Conservation (phyloP, 768 basidiomycete species). For the Porphyrellus cyaneotinctus region DNA sequence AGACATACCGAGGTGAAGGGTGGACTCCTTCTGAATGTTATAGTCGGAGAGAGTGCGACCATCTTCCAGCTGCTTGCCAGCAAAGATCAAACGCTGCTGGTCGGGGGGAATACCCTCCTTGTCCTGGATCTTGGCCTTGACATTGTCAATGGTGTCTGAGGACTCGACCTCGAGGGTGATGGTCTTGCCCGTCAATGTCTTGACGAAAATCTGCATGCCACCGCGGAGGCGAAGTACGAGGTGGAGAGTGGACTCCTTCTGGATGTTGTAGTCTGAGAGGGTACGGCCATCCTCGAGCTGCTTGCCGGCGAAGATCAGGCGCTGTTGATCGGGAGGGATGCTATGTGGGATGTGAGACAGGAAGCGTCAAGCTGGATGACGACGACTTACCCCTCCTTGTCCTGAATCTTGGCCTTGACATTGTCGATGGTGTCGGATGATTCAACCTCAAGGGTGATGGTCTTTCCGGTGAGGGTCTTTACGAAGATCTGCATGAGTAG, state of each 20-base stretch:
- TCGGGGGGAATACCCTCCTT: constrained; percentile 89
- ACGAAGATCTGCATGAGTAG: constrained; percentile 62
- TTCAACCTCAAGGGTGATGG: constrained; percentile 44
- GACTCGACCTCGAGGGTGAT: constrained; percentile 90
- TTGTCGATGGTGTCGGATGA: constrained; percentile 28
- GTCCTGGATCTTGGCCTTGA: constrained; percentile 90
- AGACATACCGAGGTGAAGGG: constrained; percentile 44
- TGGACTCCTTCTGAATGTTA: constrained; percentile 88
- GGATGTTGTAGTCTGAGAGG: constrained; percentile 86
- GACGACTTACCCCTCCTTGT: constrained; percentile 53
- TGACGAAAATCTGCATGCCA: constrained; percentile 83
- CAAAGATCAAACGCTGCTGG: constrained; percentile 88
- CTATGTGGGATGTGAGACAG: constrained; percentile 22
- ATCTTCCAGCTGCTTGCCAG: constrained; percentile 90
- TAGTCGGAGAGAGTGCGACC: constrained; percentile 89
- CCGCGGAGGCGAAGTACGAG: constrained; percentile 86
- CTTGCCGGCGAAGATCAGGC: constrained; percentile 95
- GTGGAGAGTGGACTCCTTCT: constrained; percentile 94
- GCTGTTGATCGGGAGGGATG: constrained; percentile 87
- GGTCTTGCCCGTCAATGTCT: constrained; percentile 85
- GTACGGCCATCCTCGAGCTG: constrained; percentile 94
- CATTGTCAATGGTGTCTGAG: constrained; percentile 83
- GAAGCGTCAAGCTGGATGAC: accelerated
- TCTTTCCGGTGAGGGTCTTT: constrained; percentile 87
- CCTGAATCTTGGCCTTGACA: constrained; percentile 50